These are phyloP conservation scores for Amanita phalloides DNA, from an alignment of 768 basidiomycete species.

Conservation along the genomic window DNA sequence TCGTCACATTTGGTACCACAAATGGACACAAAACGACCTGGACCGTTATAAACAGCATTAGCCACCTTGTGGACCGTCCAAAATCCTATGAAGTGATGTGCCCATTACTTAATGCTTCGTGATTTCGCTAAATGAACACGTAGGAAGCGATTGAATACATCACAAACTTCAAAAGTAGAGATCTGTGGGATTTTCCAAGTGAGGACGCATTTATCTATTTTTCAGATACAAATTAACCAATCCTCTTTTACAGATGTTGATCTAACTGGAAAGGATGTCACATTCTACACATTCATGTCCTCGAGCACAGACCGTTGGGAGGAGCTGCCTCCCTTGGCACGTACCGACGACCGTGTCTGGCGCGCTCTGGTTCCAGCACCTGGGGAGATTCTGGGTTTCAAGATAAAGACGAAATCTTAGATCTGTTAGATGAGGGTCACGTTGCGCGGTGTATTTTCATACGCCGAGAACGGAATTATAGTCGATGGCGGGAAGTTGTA, in stretches of 20 bases:
- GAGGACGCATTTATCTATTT: neutral
- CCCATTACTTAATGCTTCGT: too few species aligned
- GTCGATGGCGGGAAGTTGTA: too few species aligned
- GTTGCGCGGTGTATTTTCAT: too few species aligned
- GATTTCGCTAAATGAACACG: neutral
- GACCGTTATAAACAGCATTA: neutral
- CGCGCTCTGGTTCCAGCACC: slow-evolving; percentile 5
- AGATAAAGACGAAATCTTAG: neutral
- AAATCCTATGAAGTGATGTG: neutral
- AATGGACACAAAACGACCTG: neutral
- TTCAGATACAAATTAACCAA: neutral
- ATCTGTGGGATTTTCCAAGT: neutral
- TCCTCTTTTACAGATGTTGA: neutral
- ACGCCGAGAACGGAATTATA: too few species aligned
- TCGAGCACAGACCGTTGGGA: neutral
- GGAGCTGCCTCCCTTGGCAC: neutral
- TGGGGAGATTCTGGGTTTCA: slow-evolving; percentile 3
- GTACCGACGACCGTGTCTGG: slow-evolving; percentile 5
- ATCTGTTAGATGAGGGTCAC: too few species aligned
- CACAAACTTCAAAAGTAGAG: neutral
- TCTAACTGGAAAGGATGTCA: neutral
- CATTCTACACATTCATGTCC: neutral
- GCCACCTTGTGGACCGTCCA: neutral
- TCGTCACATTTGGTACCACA: neutral
- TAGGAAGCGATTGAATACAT: neutral